Percentiles rank a stretch among this genome's conserved stretches.
Conservation (phyloP, 1,284 basidiomycete species). For the Cerrena zonata region DNA sequence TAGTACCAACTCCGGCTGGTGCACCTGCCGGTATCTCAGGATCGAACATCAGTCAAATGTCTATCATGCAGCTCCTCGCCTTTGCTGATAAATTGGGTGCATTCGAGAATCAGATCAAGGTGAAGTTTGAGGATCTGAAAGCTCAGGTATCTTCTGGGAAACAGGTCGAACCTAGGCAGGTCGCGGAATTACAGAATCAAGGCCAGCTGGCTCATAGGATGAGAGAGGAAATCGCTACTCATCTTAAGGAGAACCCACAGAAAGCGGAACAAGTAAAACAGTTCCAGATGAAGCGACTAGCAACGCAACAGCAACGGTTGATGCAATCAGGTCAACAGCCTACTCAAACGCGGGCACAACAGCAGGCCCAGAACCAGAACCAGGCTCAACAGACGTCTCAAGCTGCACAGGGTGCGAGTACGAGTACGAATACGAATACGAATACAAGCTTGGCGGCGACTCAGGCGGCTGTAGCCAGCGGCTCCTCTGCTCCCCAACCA, state of each 20-base stretch:
- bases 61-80: background rate
- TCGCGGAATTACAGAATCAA: background rate
- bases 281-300: background rate
- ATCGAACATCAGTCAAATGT: background rate
- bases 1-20: background rate
- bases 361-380: too few relatives aligned
- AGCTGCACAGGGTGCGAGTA: too few relatives aligned
- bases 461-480: background rate
- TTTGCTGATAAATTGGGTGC: background rate
- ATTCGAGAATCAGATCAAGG: background rate
- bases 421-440: too few relatives aligned
- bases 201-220: background rate
- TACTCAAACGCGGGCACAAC: too few relatives aligned
- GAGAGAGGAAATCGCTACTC: background rate
- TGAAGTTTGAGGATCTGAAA: background rate
- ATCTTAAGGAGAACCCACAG: background rate
- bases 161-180: background rate
- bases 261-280: slow-evolving; percentile 1
- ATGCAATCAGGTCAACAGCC: too few relatives aligned
- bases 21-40: background rate
- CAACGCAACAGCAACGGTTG: background rate
- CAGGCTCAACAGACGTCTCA: too few relatives aligned
- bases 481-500: background rate
- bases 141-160: background rate
- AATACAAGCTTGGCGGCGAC: too few relatives aligned